phyloP scores from a whole-genome alignment of 768 basidiomycete species.

The Collybiopsis luxurians region DNA sequence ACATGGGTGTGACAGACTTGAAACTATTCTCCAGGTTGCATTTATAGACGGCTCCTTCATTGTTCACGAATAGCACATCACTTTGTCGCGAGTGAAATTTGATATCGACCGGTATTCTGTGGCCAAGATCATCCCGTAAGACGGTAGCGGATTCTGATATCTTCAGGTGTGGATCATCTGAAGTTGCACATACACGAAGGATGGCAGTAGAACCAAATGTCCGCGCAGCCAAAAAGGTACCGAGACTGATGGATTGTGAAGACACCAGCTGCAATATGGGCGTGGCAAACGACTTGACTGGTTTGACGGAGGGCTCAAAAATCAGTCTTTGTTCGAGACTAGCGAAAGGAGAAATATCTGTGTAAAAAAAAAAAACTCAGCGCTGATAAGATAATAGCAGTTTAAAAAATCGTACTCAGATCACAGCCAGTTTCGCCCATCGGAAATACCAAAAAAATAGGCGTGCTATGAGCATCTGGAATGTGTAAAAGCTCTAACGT shows the following conservation, averaged over 20 bases:
- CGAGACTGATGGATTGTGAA: conserved; percentile 16
- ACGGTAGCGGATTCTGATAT: conserved; percentile 36
- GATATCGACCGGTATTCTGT: conserved; percentile 45
- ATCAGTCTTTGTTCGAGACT: conserved; percentile 21
- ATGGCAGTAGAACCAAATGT: conserved; percentile 41
- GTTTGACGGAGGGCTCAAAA: conserved; percentile 37
- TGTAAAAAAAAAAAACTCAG: conserved; percentile 10
- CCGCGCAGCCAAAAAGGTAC: conserved; percentile 19
- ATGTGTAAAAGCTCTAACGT: conserved; percentile 40
- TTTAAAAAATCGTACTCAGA: conserved; percentile 48
- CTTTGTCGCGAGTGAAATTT: conserved; percentile 29
- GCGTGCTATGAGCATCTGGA: conserved; percentile 18
- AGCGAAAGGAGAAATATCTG: conserved; percentile 51
- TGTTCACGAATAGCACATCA: conserved; percentile 44
- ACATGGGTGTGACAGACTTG: conserved; percentile 33
- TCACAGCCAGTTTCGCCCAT: conserved; percentile 58
- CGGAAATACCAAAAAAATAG: conserved; percentile 51
- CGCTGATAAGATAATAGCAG: not conserved
- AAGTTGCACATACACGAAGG: conserved; percentile 24
- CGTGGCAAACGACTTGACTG: conserved; percentile 52
- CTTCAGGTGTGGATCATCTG: conserved; percentile 8
- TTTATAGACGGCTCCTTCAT: conserved; percentile 49
- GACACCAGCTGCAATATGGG: conserved; percentile 65
- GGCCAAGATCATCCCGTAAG: conserved; percentile 37
- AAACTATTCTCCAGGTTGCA: conserved; percentile 35